Base-by-base conservation (phyloP, 352 stramenopile genomes). In the Pythium pyrilobum region DNA sequence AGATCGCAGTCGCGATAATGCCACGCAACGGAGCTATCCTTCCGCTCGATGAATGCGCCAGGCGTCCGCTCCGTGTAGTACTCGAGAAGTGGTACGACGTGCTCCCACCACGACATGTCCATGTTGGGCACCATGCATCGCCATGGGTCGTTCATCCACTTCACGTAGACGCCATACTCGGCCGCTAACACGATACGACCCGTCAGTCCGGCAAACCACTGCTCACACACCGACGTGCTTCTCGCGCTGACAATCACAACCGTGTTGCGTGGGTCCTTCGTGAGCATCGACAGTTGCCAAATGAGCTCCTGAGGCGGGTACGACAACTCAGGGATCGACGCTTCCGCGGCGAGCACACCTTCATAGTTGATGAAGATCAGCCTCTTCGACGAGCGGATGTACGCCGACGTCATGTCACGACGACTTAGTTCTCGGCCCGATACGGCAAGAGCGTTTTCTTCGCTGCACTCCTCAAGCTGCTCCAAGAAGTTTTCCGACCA, bases 301-400 rank as follows among this genome's bases (percentile, higher is more conserved):
- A 89, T 86, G 5, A 93, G 60, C 41, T 91, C 78, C 63, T 89
- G 85, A 0, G 82, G 79, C 2, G 86, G 86, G 21, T 89, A 92
- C 27, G 88, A 85, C 8, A 96, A 71, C 61, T 95, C 82, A 28
- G 86, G 88, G 21, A 96, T 89, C 13, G 80, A 94, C 4, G 79
- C 72, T 57, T 95, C 81, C 2, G 77, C 71, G 9, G 82, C 79
- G 23, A 97, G 61, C 4, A 93, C 89, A 28, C 88, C 84, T 70
- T 97, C 88, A 46, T 97, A 97, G 46, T 95, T 93, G 58, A 93
- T 86, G 28, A 97, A 92, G 23, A 92, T 74, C 41, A 92, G 50
- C 8, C 81, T 72, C 16, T 72, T 70, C 18, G 71, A 77, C 16
- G 81, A 89, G 2, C 81, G 73, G 5, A 73, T 68, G 59, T 92